Evolutionary conservation across 345 rosid species (phyloP).

Genomic region (Garcia nutans): DNA sequence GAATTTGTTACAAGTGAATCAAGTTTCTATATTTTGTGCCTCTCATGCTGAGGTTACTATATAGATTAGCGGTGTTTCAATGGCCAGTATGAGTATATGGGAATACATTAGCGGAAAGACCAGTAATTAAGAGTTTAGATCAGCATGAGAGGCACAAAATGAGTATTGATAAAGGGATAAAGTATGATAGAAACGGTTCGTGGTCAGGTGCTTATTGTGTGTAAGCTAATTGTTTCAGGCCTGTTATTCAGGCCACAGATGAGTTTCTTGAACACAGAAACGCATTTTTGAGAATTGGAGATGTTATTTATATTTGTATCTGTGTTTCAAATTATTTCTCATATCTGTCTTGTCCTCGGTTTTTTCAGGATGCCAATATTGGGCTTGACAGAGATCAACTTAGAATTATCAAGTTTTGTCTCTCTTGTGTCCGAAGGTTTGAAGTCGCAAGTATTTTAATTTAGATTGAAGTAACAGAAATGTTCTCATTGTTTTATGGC

Average conservation of each 20-base stretch:
- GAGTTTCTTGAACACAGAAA: not conserved
- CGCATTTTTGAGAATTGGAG: not conserved
- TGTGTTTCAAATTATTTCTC: not conserved
- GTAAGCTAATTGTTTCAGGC: not conserved
- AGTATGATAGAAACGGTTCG: not conserved
- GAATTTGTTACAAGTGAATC: not conserved
- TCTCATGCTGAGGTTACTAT: not conserved
- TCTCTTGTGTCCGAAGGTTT: not conserved
- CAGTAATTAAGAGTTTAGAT: not conserved
- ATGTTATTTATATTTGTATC: not conserved
- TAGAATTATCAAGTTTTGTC: conserved; percentile 3
- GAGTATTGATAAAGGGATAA: not conserved
- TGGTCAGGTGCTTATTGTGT: not conserved
- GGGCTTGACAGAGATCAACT: not conserved
- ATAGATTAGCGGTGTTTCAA: not conserved
- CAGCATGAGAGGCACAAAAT: too few relatives aligned
- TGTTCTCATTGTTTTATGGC: conserved; percentile 98
- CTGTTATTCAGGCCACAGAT: not conserved
- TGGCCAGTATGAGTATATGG: not conserved
- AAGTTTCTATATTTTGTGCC: not conserved
- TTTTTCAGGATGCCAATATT: conserved; percentile 11
- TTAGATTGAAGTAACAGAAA: conserved; percentile 38
- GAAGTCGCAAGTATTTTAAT: conserved; percentile 20
- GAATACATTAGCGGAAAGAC: not conserved
- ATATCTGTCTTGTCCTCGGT: not conserved